phyloP scores from a whole-genome alignment of 2,329 filamentous ascomycete genomes.

The Drechslerella stenobrocha region DNA sequence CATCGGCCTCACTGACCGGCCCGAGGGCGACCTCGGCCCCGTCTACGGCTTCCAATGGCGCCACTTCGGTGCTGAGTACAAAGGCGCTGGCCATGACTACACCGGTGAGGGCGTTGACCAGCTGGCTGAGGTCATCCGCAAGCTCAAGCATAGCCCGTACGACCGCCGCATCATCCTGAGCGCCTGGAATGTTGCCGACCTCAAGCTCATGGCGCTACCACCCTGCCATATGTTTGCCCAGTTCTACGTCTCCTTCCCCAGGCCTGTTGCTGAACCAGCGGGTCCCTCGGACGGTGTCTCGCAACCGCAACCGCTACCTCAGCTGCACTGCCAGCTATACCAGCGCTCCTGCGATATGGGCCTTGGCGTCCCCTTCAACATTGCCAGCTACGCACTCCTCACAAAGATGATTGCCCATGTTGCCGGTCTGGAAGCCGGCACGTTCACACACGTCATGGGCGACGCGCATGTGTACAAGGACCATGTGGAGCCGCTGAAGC shows the following conservation, averaged over 20 bases:
- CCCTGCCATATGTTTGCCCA: conserved; percentile 98
- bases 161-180: conserved; percentile 86
- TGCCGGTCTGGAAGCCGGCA: conserved; percentile 80
- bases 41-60: conserved; percentile 99
- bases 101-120: conserved; percentile 88
- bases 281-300: conserved; percentile 51
- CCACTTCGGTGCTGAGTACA: conserved; percentile 91
- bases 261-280: conserved; percentile 31
- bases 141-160: conserved; percentile 79
- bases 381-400: conserved; percentile 87
- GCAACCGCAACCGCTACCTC: conserved; percentile 55
- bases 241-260: conserved; percentile 80
- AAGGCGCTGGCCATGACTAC: conserved; percentile 78
- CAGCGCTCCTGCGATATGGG: conserved; percentile 97
- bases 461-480: conserved; percentile 97
- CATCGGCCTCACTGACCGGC: conserved; percentile 77
- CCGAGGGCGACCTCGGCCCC: conserved; percentile 85
- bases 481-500: conserved; percentile 81
- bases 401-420: conserved; percentile 94
- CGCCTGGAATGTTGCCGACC: conserved; percentile 89
- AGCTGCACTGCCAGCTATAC: conserved; percentile 85
- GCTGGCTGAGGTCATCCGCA: conserved; percentile 83
- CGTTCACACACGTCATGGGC: conserved; percentile 91
- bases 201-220: conserved; percentile 85
- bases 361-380: conserved; percentile 95